phyloP scores from a whole-genome alignment of 2,329 filamentous ascomycete genomes.

The Trichoderma harzianum region DNA sequence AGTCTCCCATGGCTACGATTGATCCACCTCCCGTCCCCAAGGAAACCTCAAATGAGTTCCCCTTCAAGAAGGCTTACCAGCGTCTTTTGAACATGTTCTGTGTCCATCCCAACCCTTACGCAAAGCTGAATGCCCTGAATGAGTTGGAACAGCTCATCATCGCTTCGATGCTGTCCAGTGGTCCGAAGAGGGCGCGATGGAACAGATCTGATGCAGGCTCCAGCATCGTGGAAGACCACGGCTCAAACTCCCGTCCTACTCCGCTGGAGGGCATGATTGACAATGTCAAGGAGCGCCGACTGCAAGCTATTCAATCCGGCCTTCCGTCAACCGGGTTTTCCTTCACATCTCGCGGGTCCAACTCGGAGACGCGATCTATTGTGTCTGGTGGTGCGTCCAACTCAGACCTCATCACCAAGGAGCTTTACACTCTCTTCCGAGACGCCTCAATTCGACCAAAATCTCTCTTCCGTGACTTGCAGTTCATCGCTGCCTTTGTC shows the following conservation, averaged over 20 bases:
- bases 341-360: conserved; percentile 39
- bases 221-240: conserved; percentile 34
- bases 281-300: conserved; percentile 65
- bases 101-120: conserved; percentile 81
- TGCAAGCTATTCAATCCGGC: conserved; percentile 43
- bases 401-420: conserved; percentile 62
- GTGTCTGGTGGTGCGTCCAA: conserved; percentile 50
- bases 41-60: conserved; percentile 56
- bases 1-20: conserved; percentile 31
- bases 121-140: conserved; percentile 77
- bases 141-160: conserved; percentile 81
- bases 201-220: conserved; percentile 38
- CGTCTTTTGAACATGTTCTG: conserved; percentile 81
- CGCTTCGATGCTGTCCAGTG: conserved; percentile 56
- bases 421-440: conserved; percentile 65
- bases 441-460: conserved; percentile 69
- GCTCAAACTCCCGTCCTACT: conserved; percentile 36
- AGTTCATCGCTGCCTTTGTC: conserved; percentile 68
- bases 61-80: conserved; percentile 76
- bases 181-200: conserved; percentile 35
- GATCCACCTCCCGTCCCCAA: conserved; percentile 23
- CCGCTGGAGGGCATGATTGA: conserved; percentile 65
- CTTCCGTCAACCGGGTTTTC: conserved; percentile 27
- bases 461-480: conserved; percentile 76
- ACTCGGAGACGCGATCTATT: conserved; percentile 47